Evolutionary conservation across 805 yeast genomes (phyloP).

Genomic region (Sporopachydermia lactativora): DNA sequence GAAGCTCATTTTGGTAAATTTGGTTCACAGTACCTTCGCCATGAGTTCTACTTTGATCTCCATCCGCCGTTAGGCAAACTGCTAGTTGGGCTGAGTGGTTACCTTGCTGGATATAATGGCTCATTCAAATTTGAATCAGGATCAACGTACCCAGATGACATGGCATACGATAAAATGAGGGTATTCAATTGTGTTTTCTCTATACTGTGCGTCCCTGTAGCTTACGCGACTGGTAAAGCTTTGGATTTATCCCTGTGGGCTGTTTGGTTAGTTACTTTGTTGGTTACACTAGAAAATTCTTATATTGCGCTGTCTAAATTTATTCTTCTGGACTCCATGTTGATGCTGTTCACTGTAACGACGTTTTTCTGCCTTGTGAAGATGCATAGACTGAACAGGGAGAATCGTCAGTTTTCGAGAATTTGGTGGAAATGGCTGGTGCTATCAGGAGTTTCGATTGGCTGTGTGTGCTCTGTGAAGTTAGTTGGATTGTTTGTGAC

Average conservation of each 20-base stretch:
- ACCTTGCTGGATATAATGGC: slow-evolving; percentile 71
- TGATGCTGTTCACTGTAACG: slow-evolving; percentile 60
- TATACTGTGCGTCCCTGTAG: slow-evolving; percentile 51
- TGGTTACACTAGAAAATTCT: slow-evolving; percentile 55
- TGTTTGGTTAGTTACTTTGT: slow-evolving; percentile 43
- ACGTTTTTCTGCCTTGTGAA: slow-evolving; percentile 48
- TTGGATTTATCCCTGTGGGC: slow-evolving; percentile 37
- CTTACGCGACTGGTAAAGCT: slow-evolving; percentile 54
- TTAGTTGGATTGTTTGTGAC: slow-evolving; percentile 95
- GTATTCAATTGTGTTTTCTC: slow-evolving; percentile 57
- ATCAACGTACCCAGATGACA: slow-evolving; percentile 41
- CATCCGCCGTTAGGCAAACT: slow-evolving; percentile 82
- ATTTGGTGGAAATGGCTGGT: slow-evolving; percentile 93
- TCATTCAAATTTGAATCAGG: slow-evolving; percentile 66
- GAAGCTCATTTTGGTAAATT: slow-evolving; percentile 86
- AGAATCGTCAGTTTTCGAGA: slow-evolving; percentile 39
- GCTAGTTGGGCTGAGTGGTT: slow-evolving; percentile 67
- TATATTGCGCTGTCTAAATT: slow-evolving; percentile 61
- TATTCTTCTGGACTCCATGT: slow-evolving; percentile 63
- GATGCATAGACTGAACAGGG: slow-evolving; percentile 22
- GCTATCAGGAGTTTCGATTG: slow-evolving; percentile 73
- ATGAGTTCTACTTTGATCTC: slow-evolving; percentile 74
- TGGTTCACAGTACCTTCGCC: slow-evolving; percentile 67
- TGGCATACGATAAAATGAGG: slow-evolving; percentile 54
- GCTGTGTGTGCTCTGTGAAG: slow-evolving; percentile 85